Evolutionary conservation across 2,329 filamentous ascomycete genomes (phyloP), one percentile per base, ranked within the genome.

Genomic region (Fonsecaea nubica): DNA sequence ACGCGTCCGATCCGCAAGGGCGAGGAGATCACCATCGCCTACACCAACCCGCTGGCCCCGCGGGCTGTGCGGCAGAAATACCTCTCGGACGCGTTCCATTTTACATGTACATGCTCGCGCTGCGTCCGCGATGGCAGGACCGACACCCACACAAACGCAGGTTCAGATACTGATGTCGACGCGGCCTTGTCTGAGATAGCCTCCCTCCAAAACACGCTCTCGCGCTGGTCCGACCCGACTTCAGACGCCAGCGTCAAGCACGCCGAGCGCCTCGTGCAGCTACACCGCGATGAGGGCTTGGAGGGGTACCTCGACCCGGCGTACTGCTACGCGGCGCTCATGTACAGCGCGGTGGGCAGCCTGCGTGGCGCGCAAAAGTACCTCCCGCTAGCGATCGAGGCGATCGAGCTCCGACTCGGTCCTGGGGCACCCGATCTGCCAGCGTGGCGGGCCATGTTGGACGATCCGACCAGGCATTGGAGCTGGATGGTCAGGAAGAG

Each of bases 11-110:
- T 99, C 67, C 86, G 89, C 9, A 82, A 90, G 0, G 93, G 93
- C 4, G 93, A 98, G 67, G 95, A 98, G 77, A 96, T 99, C 66
- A 98, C 95, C 0, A 94, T 98, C 0, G 93, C 90, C 0, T 99
- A 99, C 74, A 55, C 48, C 33, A 64, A 56, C 30, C 69, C 69
- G 8, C 50, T 71, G 6, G 56, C 53, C 30, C 8, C 25, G n/a
- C 59, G 36, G 40, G 45, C 52, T 2, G 10, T 38, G 25, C 57
- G 69, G 12, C 66, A 67, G 30, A 38, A 55, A n/a, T 62, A 69
- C 38, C 64, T 71, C 8, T 12, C 4, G 9, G 32, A 61, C 5
- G 52, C 56, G 10, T 71, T 71, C 64, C 42, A 58, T 35, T 71
- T 71, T 45, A 53, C 13, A 21, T 71, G 69, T 36, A 40, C 30